phyloP scores from a whole-genome alignment of 352 stramenopile genomes.

The Globisporangium acanthophoron region DNA sequence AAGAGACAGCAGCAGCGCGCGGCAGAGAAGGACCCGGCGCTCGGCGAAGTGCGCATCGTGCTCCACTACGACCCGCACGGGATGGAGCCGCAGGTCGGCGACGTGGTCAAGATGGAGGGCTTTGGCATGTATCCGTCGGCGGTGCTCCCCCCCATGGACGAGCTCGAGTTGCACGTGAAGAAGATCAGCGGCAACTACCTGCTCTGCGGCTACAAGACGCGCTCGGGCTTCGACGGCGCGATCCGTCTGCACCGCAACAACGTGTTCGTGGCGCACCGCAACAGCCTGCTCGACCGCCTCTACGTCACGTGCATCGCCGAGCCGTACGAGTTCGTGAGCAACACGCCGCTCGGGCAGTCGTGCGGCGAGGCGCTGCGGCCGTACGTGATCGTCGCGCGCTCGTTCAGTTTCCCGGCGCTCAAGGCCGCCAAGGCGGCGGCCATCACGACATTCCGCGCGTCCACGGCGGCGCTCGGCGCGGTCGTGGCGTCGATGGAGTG shows the following conservation, averaged over 20 bases:
- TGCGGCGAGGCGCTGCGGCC: constrained; percentile 46
- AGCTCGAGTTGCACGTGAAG: constrained; percentile 75
- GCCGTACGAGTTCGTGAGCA: constrained; percentile 65
- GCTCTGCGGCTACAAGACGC: constrained; percentile 66
- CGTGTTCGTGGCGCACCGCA: constrained; percentile 71
- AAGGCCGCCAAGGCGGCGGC: constrained; percentile 58
- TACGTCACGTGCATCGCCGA: constrained; percentile 64
- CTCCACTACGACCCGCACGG: constrained; percentile 77
- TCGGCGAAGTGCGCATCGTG: constrained; percentile 71
- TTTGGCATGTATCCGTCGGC: constrained; percentile 70
- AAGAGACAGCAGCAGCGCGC: constrained; percentile 29
- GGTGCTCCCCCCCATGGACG: constrained; percentile 51
- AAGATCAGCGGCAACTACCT: constrained; percentile 76
- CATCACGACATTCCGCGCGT: constrained; percentile 66
- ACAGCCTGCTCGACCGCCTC: constrained; percentile 60
- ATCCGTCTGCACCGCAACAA: constrained; percentile 73
- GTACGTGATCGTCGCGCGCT: constrained; percentile 62
- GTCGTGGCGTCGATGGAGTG: constrained; percentile 63
- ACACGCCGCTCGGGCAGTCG: constrained; percentile 57
- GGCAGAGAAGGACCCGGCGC: constrained; percentile 34
- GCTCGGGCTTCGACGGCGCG: constrained; percentile 52
- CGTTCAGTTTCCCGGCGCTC: constrained; percentile 68
- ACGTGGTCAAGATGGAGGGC: constrained; percentile 75
- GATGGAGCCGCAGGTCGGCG: constrained; percentile 65
- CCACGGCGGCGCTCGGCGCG: constrained; percentile 58